These are phyloP conservation scores for Loxodes magnus DNA, from an alignment of 73 alveolate species.

Conservation along the genomic window DNA sequence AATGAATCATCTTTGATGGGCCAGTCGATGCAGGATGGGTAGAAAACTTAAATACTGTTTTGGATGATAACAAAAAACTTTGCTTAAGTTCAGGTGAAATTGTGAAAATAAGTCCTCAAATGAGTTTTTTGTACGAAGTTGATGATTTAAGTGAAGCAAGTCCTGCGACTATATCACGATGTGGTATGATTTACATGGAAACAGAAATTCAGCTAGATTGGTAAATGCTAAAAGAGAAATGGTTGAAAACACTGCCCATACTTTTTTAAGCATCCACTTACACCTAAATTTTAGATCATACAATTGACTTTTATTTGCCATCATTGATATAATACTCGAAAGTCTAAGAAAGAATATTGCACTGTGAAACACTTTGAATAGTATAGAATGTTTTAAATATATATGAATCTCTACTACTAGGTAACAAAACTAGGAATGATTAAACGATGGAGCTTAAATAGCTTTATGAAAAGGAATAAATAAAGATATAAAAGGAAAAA, in stretches of 20 bases:
- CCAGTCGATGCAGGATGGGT: slow-evolving; percentile 98
- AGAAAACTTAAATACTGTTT: slow-evolving; percentile 92
- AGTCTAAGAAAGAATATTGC: too few species aligned
- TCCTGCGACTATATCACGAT: slow-evolving; percentile 86
- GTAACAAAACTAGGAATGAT: too few species aligned
- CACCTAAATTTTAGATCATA: too few species aligned
- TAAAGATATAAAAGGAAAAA: too few species aligned
- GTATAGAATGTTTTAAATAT: too few species aligned
- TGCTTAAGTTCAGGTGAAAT: slow-evolving; percentile 66
- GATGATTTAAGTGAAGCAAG: slow-evolving; percentile 86
- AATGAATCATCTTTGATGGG: slow-evolving; percentile 95
- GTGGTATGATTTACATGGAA: slow-evolving; percentile 68
- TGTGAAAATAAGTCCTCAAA: slow-evolving; percentile 67
- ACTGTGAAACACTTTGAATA: too few species aligned
- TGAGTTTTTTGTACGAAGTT: slow-evolving; percentile 86
- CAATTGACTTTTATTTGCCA: too few species aligned
- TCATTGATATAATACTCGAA: too few species aligned
- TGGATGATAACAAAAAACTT: slow-evolving; percentile 90
- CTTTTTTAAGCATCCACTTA: background rate
- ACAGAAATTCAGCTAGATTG: slow-evolving; percentile 53
- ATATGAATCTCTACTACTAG: too few species aligned
- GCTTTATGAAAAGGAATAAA: too few species aligned
- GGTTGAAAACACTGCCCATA: slow-evolving; percentile 59
- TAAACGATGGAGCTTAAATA: too few species aligned
- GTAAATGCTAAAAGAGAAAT: slow-evolving; percentile 42